Evolutionary conservation across 2,329 filamentous ascomycete genomes (phyloP).

Genomic region (Epichloe gansuensis): DNA sequence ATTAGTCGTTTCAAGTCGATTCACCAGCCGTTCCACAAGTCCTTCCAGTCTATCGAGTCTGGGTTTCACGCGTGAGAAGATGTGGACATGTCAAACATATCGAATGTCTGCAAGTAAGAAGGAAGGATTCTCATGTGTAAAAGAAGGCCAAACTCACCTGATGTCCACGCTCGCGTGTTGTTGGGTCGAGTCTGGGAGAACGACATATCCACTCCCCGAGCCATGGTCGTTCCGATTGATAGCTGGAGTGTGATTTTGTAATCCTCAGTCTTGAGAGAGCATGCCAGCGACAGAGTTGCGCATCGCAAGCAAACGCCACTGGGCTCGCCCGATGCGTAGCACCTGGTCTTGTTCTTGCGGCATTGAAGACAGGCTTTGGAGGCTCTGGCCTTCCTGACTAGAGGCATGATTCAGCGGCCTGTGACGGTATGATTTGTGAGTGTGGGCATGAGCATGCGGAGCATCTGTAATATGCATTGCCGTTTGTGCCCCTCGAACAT

Average conservation of each 20-base stretch:
- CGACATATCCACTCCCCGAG: background rate
- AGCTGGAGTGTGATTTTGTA: background rate
- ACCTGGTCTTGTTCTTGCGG: slow-evolving; percentile 16
- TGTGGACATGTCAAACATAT: too few species aligned
- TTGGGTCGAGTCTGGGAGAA: background rate
- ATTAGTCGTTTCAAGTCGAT: background rate
- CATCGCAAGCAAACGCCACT: slow-evolving; percentile 14
- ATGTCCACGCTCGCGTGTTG: background rate
- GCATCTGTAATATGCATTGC: background rate
- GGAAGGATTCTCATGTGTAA: background rate
- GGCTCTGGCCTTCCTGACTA: slow-evolving; percentile 12
- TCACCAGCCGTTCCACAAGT: background rate
- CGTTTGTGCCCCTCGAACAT: too few species aligned
- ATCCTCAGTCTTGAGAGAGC: slow-evolving; percentile 9
- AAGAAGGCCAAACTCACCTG: background rate
- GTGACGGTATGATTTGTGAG: background rate
- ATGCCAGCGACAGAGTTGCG: slow-evolving; percentile 12
- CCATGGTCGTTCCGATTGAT: background rate
- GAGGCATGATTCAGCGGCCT: slow-evolving; percentile 11
- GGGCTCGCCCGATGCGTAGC: slow-evolving; percentile 9
- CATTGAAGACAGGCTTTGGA: slow-evolving; percentile 16
- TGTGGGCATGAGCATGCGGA: background rate
- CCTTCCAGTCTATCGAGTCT: background rate
- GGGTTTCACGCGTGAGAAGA: background rate
- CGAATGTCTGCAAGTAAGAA: too few species aligned